These are phyloP conservation scores for Tricholomella constricta DNA, from an alignment of 768 basidiomycete genomes.

Conservation along the genomic window DNA sequence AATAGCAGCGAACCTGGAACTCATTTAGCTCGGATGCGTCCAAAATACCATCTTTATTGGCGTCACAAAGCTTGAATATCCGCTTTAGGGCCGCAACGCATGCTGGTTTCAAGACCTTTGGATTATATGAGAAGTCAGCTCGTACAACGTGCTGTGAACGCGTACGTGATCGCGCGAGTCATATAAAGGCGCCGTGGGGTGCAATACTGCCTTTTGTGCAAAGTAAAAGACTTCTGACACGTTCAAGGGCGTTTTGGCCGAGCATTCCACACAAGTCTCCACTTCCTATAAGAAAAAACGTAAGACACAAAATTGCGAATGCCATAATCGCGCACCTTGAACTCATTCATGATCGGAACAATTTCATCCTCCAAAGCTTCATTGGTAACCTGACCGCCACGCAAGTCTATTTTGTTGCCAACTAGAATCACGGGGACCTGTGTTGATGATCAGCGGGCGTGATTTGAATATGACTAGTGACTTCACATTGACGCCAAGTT, in stretches of 20 bases:
- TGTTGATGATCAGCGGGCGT: slow-evolving; percentile 9
- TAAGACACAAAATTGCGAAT: slow-evolving; percentile 6
- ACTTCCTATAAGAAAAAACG: slow-evolving; percentile 71
- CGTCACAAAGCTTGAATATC: slow-evolving; percentile 96
- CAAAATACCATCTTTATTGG: slow-evolving; percentile 91
- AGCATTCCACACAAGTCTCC: slow-evolving; percentile 96
- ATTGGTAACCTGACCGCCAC: slow-evolving; percentile 92
- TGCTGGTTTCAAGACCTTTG: slow-evolving; percentile 86
- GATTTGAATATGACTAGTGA: neutral
- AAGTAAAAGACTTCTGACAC: slow-evolving; percentile 98
- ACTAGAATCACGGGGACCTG: slow-evolving; percentile 96
- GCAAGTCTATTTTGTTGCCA: slow-evolving; percentile 97
- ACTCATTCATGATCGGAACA: slow-evolving; percentile 96
- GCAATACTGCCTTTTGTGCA: slow-evolving; percentile 95
- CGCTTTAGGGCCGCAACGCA: slow-evolving; percentile 85
- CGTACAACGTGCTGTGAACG: slow-evolving; percentile 2
- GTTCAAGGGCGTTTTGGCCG: slow-evolving; percentile 87
- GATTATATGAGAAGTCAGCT: slow-evolving; percentile 11
- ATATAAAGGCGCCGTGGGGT: slow-evolving; percentile 95
- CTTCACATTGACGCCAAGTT: slow-evolving; percentile 91
- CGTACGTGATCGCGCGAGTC: slow-evolving; percentile 93
- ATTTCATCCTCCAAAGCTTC: slow-evolving; percentile 95
- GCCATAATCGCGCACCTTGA: slow-evolving; percentile 65
- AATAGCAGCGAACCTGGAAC: slow-evolving; percentile 75
- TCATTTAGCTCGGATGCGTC: slow-evolving; percentile 93